phyloP scores from a whole-genome alignment of 2,329 filamentous ascomycete genomes.

The Hysterium pulicare region DNA sequence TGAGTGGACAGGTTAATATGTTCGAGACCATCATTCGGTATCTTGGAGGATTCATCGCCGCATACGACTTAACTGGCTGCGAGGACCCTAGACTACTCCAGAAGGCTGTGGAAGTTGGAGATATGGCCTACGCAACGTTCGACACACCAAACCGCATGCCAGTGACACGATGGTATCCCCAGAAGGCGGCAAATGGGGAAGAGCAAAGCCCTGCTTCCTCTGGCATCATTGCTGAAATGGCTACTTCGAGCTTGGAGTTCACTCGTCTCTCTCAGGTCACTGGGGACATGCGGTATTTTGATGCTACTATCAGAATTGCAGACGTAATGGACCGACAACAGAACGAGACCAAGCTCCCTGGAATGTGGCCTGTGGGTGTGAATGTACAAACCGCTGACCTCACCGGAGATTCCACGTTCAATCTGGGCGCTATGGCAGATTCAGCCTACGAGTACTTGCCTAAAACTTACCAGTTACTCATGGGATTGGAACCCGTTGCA shows the following conservation, averaged over 20 bases:
- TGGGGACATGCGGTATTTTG: conserved; percentile 9
- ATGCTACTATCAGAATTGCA: conserved; percentile 8
- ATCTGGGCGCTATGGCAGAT: conserved; percentile 12
- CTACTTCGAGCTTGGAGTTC: conserved; percentile 24
- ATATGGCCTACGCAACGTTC: conserved; percentile 37
- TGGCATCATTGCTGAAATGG: conserved; percentile 39
- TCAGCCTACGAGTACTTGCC: conserved; percentile 15
- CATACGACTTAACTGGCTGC: conserved; percentile 10
- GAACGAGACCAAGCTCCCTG: conserved; percentile 10
- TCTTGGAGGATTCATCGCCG: conserved; percentile 11
- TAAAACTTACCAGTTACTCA: conserved; percentile 8
- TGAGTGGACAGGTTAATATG: conserved; percentile 36
- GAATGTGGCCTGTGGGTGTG: conserved; percentile 22
- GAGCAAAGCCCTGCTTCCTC: conserved; percentile 26
- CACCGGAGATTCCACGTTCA: conserved; percentile 3
- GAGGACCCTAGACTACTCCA: conserved; percentile 5
- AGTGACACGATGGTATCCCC: conserved; percentile 36
- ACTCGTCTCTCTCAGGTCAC: conserved; percentile 11
- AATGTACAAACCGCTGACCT: conserved; percentile 14
- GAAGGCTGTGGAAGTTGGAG: conserved; percentile 11
- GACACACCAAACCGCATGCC: conserved; percentile 37
- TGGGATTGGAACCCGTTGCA: conserved; percentile 32
- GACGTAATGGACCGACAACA: conserved; percentile 7
- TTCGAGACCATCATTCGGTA: conserved; percentile 40
- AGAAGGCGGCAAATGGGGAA: conserved; percentile 12